Evolutionary conservation across 2,329 filamentous ascomycete species (phyloP).

Genomic region (Tolypocladium guangdongense): DNA sequence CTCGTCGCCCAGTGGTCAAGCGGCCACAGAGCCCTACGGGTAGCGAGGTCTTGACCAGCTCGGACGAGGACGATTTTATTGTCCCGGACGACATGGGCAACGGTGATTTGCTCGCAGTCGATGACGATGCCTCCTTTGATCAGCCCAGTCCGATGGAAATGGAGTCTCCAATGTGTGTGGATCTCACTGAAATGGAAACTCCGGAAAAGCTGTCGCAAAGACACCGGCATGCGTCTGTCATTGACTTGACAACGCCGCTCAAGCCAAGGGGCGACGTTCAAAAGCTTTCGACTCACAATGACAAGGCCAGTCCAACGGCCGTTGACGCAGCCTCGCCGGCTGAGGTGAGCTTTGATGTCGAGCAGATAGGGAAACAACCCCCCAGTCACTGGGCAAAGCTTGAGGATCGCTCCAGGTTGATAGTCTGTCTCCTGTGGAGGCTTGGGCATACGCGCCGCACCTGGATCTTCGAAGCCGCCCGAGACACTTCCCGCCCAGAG

Average conservation of each 20-base stretch:
- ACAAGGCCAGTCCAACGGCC: neutral
- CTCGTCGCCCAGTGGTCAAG: slow-evolving; percentile 2
- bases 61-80: slow-evolving; percentile 41
- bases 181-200: slow-evolving; percentile 18
- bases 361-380: slow-evolving; percentile 9
- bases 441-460: slow-evolving; percentile 17
- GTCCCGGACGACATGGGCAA: slow-evolving; percentile 15
- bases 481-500: slow-evolving; percentile 7
- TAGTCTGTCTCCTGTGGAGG: slow-evolving; percentile 18
- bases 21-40: slow-evolving; percentile 12
- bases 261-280: slow-evolving; percentile 1
- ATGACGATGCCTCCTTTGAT: neutral
- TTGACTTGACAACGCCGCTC: slow-evolving; percentile 15
- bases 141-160: slow-evolving; percentile 7
- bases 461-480: slow-evolving; percentile 13
- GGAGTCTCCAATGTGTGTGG: slow-evolving; percentile 13
- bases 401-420: slow-evolving; percentile 17
- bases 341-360: slow-evolving; percentile 2
- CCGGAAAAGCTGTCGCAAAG: slow-evolving; percentile 3
- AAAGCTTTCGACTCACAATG: no score
- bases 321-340: neutral
- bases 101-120: slow-evolving; percentile 5
- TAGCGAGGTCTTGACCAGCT: slow-evolving; percentile 40
- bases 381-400: slow-evolving; percentile 14
- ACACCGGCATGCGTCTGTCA: slow-evolving; percentile 2